Conservation (phyloP, 331 rosid species). For the Quercus tomentella region DNA sequence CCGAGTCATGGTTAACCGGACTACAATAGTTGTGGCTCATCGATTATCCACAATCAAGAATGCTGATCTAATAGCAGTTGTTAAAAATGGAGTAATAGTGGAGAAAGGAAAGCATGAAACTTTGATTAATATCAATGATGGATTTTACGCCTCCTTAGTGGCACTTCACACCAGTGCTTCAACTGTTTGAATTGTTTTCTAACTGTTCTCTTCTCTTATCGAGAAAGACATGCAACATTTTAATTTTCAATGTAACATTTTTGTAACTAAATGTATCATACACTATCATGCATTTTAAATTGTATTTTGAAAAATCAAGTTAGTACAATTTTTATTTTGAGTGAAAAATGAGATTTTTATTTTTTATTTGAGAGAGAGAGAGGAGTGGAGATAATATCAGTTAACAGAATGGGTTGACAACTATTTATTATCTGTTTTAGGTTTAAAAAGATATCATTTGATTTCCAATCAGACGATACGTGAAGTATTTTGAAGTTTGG, state of each 20-base stretch:
- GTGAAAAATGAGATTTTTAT: background rate
- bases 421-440: no score
- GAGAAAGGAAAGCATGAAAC: constrained; percentile 81
- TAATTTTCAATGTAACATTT: no score
- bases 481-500: no score
- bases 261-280: no score
- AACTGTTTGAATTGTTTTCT: constrained; percentile 20
- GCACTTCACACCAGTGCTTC: constrained; percentile 64
- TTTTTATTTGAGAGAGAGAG: no score
- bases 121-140: constrained; percentile 52
- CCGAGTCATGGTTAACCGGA: constrained; percentile 65
- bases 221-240: no score
- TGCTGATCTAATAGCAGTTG: constrained; percentile 80
- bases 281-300: background rate
- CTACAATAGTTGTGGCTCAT: constrained; percentile 83
- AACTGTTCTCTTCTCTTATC: background rate
- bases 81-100: constrained; percentile 76
- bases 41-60: constrained; percentile 77
- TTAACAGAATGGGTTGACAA: no score
- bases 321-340: background rate
- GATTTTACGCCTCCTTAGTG: constrained; percentile 79
- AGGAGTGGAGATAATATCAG: no score
- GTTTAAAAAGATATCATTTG: no score
- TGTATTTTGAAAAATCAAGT: background rate
- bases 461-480: no score